Evolutionary conservation across 106 monocot genomes (phyloP), one percentile per base, ranked within the genome.

Genomic region (Apostasia ramifera): DNA sequence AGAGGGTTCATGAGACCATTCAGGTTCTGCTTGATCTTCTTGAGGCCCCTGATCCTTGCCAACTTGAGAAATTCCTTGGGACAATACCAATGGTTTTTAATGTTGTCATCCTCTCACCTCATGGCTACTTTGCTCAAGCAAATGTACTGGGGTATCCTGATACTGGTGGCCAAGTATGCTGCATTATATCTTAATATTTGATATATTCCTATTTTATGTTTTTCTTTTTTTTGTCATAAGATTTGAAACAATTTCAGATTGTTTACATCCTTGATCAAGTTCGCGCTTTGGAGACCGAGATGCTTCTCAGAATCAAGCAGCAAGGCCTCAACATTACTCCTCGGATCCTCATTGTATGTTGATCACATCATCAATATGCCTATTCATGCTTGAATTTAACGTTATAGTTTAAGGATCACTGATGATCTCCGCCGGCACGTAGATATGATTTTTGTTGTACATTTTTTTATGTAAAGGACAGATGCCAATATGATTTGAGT

Each of bases 211-310:
- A 40, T 44, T 45, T 44, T 50, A 10, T 9, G 41, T 44, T 8
- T 5, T 2, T 26, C 11, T n/a, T 44, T 10, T 68, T 26, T 48
- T 10, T 59, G 7, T 6, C 26, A 47, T 57, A 14, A 48, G 38
- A 51, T 55, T 5, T 26, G 7, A n/a, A 71, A 59, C 46, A 38
- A 52, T 49, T 43, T 39, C 67, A 90, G 83, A 68, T 92, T 70
- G 92, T 92, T 13, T 92, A 92, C 70, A 92, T 92, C 67, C 76
- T 92, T 73, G 88, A 92, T 71, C 88, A 88, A 88, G 88, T 92
- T 38, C 85, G 82, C 4, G 88, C 92, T 6, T 67, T 88, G 55
- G 92, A 88, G 74, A 80, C 55, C 40, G 88, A 91, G 74, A 88
- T 94, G 94, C 85, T 94, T 40, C 75, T 88, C 26, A 85, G 88